Conservation (phyloP, 768 basidiomycete genomes). For the Trametes cingulata region DNA sequence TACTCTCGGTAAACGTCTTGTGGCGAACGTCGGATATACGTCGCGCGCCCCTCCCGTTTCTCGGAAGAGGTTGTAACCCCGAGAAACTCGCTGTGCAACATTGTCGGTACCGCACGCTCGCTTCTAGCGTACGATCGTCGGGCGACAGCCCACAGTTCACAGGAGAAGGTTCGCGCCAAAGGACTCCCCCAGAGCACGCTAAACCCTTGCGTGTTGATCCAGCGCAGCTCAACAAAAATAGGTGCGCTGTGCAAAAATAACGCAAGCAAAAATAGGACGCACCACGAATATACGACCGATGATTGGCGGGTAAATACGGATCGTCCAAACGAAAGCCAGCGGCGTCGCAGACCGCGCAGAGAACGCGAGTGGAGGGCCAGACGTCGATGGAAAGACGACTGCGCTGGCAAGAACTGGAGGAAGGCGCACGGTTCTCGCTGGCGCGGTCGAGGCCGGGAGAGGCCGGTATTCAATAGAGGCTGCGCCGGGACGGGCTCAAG, state of each 20-base stretch:
- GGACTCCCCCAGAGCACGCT: neutral
- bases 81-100: neutral
- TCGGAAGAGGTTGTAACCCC: neutral
- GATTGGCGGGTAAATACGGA: neutral
- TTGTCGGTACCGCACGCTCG: neutral
- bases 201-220: neutral
- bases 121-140: conserved; percentile 6
- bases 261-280: neutral
- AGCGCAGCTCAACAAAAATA: conserved; percentile 6
- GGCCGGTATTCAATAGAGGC: neutral
- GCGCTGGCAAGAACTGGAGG: neutral
- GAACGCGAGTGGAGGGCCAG: too few species aligned
- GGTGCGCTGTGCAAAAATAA: neutral
- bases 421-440: neutral
- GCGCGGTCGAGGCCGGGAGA: neutral
- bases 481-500: too few species aligned
- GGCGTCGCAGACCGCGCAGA: conserved; percentile 12
- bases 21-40: neutral
- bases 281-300: neutral
- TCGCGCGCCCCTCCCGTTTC: neutral
- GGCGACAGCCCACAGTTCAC: too few species aligned
- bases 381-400: neutral
- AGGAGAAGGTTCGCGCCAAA: neutral
- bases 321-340: neutral
- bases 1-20: too few species aligned